Conservation (phyloP, 2,329 filamentous ascomycete genomes). For the Trichoderma arundinaceum region DNA sequence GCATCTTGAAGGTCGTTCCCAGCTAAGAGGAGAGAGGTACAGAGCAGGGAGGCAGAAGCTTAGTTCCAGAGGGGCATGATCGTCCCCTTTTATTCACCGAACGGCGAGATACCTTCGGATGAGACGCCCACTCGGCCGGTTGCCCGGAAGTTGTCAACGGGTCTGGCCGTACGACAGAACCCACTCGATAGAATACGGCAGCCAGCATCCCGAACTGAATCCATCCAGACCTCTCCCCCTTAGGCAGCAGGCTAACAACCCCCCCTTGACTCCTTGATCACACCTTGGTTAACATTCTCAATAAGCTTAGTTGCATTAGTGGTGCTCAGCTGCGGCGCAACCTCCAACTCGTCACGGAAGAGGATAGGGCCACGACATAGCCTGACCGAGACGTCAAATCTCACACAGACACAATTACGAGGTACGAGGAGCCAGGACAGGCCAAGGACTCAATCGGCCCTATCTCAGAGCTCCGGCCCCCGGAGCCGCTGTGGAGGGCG, state of each 20-base stretch:
- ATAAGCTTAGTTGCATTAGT: constrained; percentile 24
- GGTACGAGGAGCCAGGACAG: background rate
- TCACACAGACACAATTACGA: constrained; percentile 10
- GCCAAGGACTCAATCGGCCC: constrained; percentile 28
- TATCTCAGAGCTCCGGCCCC: constrained; percentile 18
- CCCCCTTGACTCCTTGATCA: background rate
- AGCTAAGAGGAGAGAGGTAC: background rate
- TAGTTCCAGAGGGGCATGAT: background rate
- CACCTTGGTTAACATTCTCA: constrained; percentile 19
- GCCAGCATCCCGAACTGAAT: background rate
- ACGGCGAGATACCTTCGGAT: background rate
- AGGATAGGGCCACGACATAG: background rate
- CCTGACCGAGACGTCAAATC: background rate
- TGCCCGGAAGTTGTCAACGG: background rate
- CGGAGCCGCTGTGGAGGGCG: constrained; percentile 5
- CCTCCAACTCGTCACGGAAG: background rate
- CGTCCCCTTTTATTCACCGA: constrained; percentile 27
- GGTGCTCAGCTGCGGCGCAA: background rate
- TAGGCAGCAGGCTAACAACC: background rate
- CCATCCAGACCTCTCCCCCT: background rate
- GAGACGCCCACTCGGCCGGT: background rate
- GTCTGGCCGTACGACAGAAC: background rate
- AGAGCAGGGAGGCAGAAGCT: background rate
- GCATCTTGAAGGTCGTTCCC: constrained; percentile 13
- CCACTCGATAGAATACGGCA: background rate